phyloP scores from a whole-genome alignment of 352 stramenopile species.

The Pythium utonaiense region DNA sequence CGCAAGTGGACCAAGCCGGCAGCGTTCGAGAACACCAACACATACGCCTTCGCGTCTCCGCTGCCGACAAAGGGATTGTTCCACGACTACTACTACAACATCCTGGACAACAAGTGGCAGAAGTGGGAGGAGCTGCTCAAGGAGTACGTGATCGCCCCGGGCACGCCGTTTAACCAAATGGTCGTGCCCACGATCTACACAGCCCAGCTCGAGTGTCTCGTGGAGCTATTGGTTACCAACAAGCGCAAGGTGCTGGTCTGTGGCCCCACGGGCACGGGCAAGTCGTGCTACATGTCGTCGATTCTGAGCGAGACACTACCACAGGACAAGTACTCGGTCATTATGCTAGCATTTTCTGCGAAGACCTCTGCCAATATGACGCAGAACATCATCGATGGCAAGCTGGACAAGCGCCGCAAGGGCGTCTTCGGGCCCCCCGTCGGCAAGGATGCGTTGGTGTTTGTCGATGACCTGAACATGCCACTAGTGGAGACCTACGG shows the following conservation, averaged over 20 bases:
- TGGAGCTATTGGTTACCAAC: constrained; percentile 79
- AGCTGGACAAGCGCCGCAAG: constrained; percentile 92
- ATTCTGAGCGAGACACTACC: constrained; percentile 82
- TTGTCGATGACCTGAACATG: constrained; percentile 96
- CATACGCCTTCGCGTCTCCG: constrained; percentile 44
- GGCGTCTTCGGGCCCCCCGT: constrained; percentile 89
- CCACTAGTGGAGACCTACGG: constrained; percentile 93
- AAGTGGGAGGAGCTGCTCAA: constrained; percentile 89
- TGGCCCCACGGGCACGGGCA: constrained; percentile 92
- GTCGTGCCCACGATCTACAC: constrained; percentile 94
- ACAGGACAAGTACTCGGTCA: constrained; percentile 78
- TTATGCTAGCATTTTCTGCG: constrained; percentile 90
- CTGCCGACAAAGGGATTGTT: constrained; percentile 71
- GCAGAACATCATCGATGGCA: constrained; percentile 95
- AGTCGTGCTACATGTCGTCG: constrained; percentile 88
- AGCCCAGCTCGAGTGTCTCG: constrained; percentile 86
- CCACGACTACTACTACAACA: constrained; percentile 87
- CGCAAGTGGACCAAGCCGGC: constrained; percentile 72
- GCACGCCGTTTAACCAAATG: constrained; percentile 89
- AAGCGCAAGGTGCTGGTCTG: constrained; percentile 89
- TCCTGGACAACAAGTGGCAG: constrained; percentile 85
- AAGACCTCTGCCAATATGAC: constrained; percentile 94
- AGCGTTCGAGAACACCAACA: constrained; percentile 39
- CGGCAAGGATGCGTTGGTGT: constrained; percentile 84
- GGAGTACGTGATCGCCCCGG: constrained; percentile 81